A percentile compares a stretch with the other conserved stretches of the same genome.
Conservation (phyloP, 306 rosid species). For the Gynostemma pentaphyllum region DNA sequence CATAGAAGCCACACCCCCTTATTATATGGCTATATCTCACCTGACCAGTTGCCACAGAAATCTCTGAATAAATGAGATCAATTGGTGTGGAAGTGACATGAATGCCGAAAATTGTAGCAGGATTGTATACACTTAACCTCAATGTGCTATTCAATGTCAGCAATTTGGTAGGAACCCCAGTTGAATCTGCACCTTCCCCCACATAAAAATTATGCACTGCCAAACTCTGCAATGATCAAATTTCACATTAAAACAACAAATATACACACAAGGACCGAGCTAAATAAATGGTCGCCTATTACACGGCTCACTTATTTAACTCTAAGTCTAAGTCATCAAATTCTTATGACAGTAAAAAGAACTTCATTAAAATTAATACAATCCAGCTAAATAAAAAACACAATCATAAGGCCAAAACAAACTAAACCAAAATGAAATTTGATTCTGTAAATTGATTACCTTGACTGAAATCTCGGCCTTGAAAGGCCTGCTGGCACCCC, state of each 20-base stretch:
- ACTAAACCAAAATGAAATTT: too few species aligned
- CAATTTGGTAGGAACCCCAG: constrained; percentile 77
- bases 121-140: constrained; percentile 57
- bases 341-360: too few species aligned
- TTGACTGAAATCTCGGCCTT: constrained; percentile 50
- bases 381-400: background rate
- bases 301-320: too few species aligned
- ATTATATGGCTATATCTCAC: too few species aligned
- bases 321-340: too few species aligned
- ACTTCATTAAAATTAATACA: too few species aligned
- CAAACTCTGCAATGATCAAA: constrained; percentile 54
- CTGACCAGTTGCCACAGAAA: constrained; percentile 75
- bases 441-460: constrained; percentile 26
- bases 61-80: constrained; percentile 59
- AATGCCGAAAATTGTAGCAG: constrained; percentile 84
- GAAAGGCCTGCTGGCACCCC: constrained; percentile 90
- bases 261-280: too few species aligned
- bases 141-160: constrained; percentile 66
- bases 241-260: background rate
- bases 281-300: too few species aligned
- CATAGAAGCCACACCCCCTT: too few species aligned
- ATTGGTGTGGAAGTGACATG: constrained; percentile 67
- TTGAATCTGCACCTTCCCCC: constrained; percentile 72
- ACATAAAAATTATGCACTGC: constrained; percentile 48
- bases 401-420: background rate